A percentile compares a stretch with the other conserved stretches of the same genome.
phyloP scores from a whole-genome alignment of 768 basidiomycete species.

The Mycena galericulata region DNA sequence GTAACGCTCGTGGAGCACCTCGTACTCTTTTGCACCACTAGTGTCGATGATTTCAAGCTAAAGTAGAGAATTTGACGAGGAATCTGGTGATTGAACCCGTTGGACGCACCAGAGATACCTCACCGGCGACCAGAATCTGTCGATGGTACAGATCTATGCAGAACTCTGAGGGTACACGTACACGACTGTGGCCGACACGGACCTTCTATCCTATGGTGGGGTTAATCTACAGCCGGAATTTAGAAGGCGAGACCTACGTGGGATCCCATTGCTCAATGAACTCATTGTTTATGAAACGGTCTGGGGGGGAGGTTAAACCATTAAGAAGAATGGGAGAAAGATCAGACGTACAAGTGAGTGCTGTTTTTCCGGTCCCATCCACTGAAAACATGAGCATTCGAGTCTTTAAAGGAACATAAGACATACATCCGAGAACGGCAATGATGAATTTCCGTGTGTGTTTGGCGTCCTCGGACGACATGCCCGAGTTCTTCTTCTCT shows the following conservation, averaged over 20 bases:
- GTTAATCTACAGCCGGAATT: not conserved
- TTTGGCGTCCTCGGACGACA: not conserved
- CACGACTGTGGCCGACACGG: not conserved
- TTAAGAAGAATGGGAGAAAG: not conserved
- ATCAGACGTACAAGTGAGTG: not conserved
- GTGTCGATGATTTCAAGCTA: constrained; percentile 5
- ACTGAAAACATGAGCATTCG: not conserved
- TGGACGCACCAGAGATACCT: not conserved
- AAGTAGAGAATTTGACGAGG: not conserved
- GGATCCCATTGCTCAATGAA: not conserved
- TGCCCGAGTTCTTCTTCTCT: not conserved
- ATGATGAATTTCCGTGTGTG: not conserved
- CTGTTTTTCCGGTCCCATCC: not conserved
- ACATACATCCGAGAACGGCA: not conserved
- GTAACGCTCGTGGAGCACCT: not conserved
- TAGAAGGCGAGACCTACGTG: not conserved
- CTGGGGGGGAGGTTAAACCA: not conserved
- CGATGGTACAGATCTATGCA: not conserved
- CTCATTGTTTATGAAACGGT: not conserved
- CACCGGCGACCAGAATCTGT: not conserved
- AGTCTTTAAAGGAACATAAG: not conserved
- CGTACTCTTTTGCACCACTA: not conserved
- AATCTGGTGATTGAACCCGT: not conserved
- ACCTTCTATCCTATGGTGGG: not conserved
- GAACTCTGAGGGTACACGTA: not conserved